Evolutionary conservation across 768 basidiomycete species (phyloP).

Genomic region (Pleurotus giganteus): DNA sequence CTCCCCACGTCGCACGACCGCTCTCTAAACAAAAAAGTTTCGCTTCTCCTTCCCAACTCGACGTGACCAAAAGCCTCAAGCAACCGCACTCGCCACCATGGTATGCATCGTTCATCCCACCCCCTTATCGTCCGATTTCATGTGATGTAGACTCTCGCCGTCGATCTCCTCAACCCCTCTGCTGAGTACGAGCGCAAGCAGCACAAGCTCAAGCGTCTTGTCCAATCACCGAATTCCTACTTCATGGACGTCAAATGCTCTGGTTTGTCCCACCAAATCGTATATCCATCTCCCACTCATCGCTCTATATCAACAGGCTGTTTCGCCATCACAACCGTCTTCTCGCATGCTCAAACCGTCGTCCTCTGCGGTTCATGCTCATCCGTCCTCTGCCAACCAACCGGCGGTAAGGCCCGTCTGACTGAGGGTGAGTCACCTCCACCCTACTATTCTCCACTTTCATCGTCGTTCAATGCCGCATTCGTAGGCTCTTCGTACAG

Average conservation of each 20-base stretch:
- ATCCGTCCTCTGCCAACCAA: slow-evolving; percentile 95
- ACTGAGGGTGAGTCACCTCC: slow-evolving; percentile 79
- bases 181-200: slow-evolving; percentile 79
- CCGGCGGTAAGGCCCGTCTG: slow-evolving; percentile 95
- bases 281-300: slow-evolving; percentile 12
- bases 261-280: slow-evolving; percentile 50
- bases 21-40: neutral
- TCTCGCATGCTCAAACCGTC: slow-evolving; percentile 99
- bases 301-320: slow-evolving; percentile 57
- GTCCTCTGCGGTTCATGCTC: slow-evolving; percentile 92
- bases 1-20: neutral
- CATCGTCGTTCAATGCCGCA: slow-evolving; percentile 7
- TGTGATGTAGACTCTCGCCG: slow-evolving; percentile 76
- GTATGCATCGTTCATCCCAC: slow-evolving; percentile 9
- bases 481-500: slow-evolving; percentile 91
- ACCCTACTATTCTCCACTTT: slow-evolving; percentile 5
- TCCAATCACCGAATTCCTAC: slow-evolving; percentile 97
- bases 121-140: slow-evolving; percentile 3
- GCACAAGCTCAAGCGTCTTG: slow-evolving; percentile 99
- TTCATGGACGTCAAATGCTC: slow-evolving; percentile 99
- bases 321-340: slow-evolving; percentile 94
- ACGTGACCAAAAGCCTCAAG: slow-evolving; percentile 7
- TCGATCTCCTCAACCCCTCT: slow-evolving; percentile 97
- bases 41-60: slow-evolving; percentile 6
- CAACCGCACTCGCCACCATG: slow-evolving; percentile 13